Base-by-base conservation (phyloP, 1,284 basidiomycete species). In the Pseudozyma flocculosa region DNA sequence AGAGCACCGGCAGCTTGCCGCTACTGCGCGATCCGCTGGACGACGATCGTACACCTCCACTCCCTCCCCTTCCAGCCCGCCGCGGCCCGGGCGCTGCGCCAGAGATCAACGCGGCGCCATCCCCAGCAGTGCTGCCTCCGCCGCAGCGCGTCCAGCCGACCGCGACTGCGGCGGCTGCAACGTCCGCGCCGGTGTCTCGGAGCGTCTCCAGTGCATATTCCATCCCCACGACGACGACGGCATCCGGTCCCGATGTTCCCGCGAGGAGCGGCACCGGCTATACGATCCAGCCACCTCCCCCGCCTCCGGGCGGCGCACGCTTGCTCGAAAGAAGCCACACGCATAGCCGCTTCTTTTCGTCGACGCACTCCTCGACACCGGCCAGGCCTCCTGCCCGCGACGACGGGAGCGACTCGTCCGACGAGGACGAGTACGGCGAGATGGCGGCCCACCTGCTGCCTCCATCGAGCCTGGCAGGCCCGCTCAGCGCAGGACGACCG, bases 351-450 rank as follows among this genome's bases (percentile, higher is more conserved):
- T 34, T 34, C 32, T 34, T 34, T 8, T 34, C 32, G 7, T 34
- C 32, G 11, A 8, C 32, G 11, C 15, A 11, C 15, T 11, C 32
- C 7, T 4, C 32, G 11, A 4, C 32, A 13, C 32, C 32, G 10
- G 11, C 10, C 11, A 4, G 3, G 32, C 14, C 32, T 8, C 8
- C 32, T 17, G 10, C 10, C 8, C 10, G 32, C 32, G 32, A 17
- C 7, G 7, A 5, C 7, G 47, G 53, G 26, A 48, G 50, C 7
- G 61, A 64, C 15, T 60, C 57, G 32, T 64, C 61, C 4, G 61
- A 64, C 10, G 56, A 52, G 4, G 61, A 64, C 39, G 61, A 60
- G 23, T 57, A 64, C n/a, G 40, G 43, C 2, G 53, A 48, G 13
- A 38, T 50, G 2, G 37, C 42, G 1, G 48, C 55, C 10, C 49